These are phyloP conservation scores for Mortierella hygrophila DNA, from an alignment of 192 early-diverging fungal species.

Conservation along the genomic window DNA sequence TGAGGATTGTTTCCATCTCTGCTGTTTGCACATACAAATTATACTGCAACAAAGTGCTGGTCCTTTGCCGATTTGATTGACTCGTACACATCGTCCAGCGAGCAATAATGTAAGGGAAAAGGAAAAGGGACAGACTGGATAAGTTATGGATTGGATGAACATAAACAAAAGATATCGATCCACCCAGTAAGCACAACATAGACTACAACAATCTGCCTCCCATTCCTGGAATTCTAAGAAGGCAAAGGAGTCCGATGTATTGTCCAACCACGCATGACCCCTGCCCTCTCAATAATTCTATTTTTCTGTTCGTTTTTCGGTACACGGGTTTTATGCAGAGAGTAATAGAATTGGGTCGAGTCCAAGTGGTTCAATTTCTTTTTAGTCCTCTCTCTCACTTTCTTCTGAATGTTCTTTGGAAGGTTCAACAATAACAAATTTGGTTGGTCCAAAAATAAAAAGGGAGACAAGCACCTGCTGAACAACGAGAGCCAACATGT, in stretches of 20 bases:
- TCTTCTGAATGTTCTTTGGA: constrained; percentile 35
- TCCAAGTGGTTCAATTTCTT: constrained; percentile 5
- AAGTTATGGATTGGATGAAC: not conserved
- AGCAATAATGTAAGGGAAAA: not conserved
- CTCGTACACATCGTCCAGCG: not conserved
- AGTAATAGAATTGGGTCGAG: not conserved
- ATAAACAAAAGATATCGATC: not conserved
- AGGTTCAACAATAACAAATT: not conserved
- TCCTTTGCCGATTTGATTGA: not conserved
- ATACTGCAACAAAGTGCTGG: not conserved
- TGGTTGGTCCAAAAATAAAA: not conserved
- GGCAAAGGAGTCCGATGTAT: not conserved
- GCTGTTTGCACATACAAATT: too few species aligned
- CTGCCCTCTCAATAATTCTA: not conserved
- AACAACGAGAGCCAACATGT: not conserved
- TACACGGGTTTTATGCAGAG: not conserved
- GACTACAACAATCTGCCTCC: not conserved
- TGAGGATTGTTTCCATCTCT: too few species aligned
- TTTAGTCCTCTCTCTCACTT: not conserved
- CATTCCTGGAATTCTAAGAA: constrained; percentile 7
- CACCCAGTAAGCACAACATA: not conserved
- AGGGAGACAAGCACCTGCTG: not conserved
- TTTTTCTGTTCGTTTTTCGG: not conserved
- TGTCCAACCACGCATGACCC: not conserved
- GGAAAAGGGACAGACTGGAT: not conserved